phyloP scores from a whole-genome alignment of 2,329 filamentous ascomycete species.

The Aphanocladium album region DNA sequence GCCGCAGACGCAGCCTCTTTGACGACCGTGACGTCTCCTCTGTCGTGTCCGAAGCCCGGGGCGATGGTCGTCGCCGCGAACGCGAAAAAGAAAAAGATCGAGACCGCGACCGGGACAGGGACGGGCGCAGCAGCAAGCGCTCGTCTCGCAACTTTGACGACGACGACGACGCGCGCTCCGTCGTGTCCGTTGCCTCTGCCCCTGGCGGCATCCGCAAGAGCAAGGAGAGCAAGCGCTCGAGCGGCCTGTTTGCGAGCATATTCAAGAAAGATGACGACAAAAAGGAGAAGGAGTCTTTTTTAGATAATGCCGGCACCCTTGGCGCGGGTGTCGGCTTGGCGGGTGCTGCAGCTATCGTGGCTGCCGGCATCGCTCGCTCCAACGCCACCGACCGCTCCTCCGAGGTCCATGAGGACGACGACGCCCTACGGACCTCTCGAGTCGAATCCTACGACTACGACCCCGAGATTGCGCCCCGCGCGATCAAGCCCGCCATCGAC shows the following conservation, averaged over 20 bases:
- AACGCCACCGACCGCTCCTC: slow-evolving; percentile 23
- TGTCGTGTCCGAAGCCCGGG: slow-evolving; percentile 41
- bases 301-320: slow-evolving; percentile 66
- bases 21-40: slow-evolving; percentile 46
- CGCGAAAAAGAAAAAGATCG: slow-evolving; percentile 22
- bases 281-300: slow-evolving; percentile 54
- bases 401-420: slow-evolving; percentile 20
- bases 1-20: slow-evolving; percentile 34
- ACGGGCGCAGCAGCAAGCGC: slow-evolving; percentile 18
- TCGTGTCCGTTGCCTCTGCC: slow-evolving; percentile 37
- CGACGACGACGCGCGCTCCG: slow-evolving; percentile 42
- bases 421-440: slow-evolving; percentile 14
- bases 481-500: slow-evolving; percentile 61
- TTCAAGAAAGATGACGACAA: slow-evolving; percentile 37
- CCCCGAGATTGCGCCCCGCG: slow-evolving; percentile 53
- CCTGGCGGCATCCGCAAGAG: slow-evolving; percentile 30
- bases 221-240: slow-evolving; percentile 35
- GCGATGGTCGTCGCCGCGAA: slow-evolving; percentile 29
- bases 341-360: slow-evolving; percentile 41
- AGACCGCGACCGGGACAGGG: slow-evolving; percentile 12
- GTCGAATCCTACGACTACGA: slow-evolving; percentile 25
- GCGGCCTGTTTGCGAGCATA: slow-evolving; percentile 44
- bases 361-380: slow-evolving; percentile 35
- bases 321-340: slow-evolving; percentile 63
- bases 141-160: slow-evolving; percentile 35